Evolutionary conservation across 768 basidiomycete genomes (phyloP).

Genomic region (Cystobasidiopsis lactophilus): DNA sequence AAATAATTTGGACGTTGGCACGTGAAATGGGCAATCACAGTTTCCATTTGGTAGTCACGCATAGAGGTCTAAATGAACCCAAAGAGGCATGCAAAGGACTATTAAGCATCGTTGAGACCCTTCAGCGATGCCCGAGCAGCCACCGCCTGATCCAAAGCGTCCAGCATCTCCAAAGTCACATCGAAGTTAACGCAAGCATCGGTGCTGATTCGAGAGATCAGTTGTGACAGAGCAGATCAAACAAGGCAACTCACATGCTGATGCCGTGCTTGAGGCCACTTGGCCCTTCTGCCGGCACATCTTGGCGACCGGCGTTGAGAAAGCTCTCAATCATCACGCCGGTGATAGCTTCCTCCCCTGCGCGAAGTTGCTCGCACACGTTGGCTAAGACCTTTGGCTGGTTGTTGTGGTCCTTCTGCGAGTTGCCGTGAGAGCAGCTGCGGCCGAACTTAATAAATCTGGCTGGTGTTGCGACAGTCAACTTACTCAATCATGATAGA

Average conservation of each 20-base stretch:
- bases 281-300: slow-evolving; percentile 51
- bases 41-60: no score
- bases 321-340: slow-evolving; percentile 97
- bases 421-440: slow-evolving; percentile 59
- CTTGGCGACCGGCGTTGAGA: slow-evolving; percentile 73
- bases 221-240: background rate
- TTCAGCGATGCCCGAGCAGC: background rate
- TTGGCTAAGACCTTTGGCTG: slow-evolving; percentile 49
- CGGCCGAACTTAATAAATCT: background rate
- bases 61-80: no score
- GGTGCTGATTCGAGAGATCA: slow-evolving; percentile 37
- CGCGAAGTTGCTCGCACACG: slow-evolving; percentile 49
- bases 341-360: slow-evolving; percentile 47
- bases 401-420: slow-evolving; percentile 79
- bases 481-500: slow-evolving; percentile 66
- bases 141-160: slow-evolving; percentile 24
- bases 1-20: no score
- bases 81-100: no score
- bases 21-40: no score
- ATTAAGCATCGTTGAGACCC: no score
- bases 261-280: slow-evolving; percentile 43
- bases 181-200: slow-evolving; percentile 83
- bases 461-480: no score
- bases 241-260: background rate
- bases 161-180: slow-evolving; percentile 50